Conservation (phyloP, 495 filamentous ascomycete genomes). For the Neurospora intermedia region DNA sequence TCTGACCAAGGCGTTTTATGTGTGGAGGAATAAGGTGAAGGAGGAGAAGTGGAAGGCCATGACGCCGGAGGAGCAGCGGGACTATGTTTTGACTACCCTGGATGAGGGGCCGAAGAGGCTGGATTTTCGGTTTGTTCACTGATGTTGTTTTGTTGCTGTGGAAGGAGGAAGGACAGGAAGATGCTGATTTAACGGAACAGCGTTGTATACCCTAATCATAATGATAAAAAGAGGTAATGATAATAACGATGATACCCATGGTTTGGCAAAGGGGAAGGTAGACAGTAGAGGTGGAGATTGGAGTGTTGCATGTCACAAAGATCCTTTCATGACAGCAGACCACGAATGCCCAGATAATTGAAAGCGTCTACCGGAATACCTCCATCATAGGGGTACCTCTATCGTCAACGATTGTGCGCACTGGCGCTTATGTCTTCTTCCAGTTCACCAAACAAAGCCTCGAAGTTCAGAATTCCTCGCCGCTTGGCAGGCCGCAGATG, state of each 20-base stretch:
- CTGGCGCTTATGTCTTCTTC: background rate
- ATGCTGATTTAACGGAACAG: background rate
- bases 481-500: background rate
- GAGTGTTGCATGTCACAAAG: no score
- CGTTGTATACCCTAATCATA: background rate
- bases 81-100: slow-evolving; percentile 17
- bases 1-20: slow-evolving; percentile 29
- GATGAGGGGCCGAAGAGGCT: slow-evolving; percentile 23
- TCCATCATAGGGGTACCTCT: no score
- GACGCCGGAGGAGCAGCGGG: slow-evolving; percentile 25
- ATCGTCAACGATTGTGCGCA: background rate
- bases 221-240: background rate
- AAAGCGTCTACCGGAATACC: no score
- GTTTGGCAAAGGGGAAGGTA: background rate
- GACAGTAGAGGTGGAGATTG: no score
- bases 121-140: slow-evolving; percentile 23
- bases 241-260: background rate
- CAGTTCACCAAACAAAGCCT: background rate
- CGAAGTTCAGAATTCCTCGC: background rate
- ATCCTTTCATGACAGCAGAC: no score
- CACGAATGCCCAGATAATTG: no score
- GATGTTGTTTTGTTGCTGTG: background rate
- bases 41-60: slow-evolving; percentile 28
- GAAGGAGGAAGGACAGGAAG: background rate
- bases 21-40: slow-evolving; percentile 25